A percentile compares a stretch with the other conserved stretches of the same genome.
Evolutionary conservation across 208 protist species (phyloP).

Genomic region (Trypanosoma theileri): DNA sequence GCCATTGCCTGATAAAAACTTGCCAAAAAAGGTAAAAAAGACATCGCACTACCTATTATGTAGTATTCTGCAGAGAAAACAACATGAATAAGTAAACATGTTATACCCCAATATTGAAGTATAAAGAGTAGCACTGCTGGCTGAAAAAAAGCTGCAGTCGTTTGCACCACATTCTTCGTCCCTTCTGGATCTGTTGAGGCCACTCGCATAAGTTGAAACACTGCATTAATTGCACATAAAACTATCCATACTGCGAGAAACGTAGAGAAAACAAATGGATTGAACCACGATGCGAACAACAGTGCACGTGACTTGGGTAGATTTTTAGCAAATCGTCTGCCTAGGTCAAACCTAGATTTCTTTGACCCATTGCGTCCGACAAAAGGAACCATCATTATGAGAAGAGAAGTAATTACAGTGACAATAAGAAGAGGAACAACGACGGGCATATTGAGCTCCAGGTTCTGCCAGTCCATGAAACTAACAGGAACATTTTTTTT

Average conservation of each 20-base stretch:
- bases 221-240: conserved; percentile 24
- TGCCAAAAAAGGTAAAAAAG: conserved; percentile 44
- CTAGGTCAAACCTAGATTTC: background rate
- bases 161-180: background rate
- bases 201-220: conserved; percentile 28
- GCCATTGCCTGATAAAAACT: conserved; percentile 49
- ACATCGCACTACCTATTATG: conserved; percentile 26
- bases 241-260: conserved; percentile 16
- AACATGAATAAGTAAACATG: conserved; percentile 39
- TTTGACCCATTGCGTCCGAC: background rate
- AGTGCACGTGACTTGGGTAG: conserved; percentile 16
- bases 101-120: conserved; percentile 35
- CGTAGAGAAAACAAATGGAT: conserved; percentile 9
- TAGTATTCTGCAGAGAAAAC: conserved; percentile 34
- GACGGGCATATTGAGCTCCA: conserved; percentile 3
- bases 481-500: conserved; percentile 11
- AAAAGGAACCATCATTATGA: conserved; percentile 4
- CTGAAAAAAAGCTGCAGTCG: background rate
- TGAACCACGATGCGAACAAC: conserved; percentile 17
- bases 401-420: conserved; percentile 14
- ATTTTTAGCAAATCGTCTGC: conserved; percentile 1
- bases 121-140: conserved; percentile 17
- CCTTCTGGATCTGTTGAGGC: conserved; percentile 4
- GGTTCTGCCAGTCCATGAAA: conserved; percentile 24
- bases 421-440: conserved; percentile 12